phyloP scores from a whole-genome alignment of 2,329 filamentous ascomycete species.

The Scedosporium minutisporum region DNA sequence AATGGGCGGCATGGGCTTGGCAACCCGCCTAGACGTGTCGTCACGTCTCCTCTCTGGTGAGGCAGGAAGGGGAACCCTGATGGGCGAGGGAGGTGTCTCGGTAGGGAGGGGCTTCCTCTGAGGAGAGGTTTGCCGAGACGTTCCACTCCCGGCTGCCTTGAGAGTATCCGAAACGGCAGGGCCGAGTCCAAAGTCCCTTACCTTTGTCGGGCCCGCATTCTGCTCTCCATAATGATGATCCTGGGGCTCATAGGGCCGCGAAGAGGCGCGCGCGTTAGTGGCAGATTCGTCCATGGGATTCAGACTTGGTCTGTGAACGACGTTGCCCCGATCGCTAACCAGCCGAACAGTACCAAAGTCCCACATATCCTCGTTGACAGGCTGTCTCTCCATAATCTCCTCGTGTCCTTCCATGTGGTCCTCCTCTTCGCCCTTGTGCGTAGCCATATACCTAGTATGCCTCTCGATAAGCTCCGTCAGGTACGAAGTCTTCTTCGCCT shows the following conservation, averaged over 20 bases:
- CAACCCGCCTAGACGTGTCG: slow-evolving; percentile 13
- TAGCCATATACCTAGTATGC: slow-evolving; percentile 76
- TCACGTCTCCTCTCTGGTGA: slow-evolving; percentile 41
- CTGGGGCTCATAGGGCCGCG: slow-evolving; percentile 37
- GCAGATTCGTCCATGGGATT: slow-evolving; percentile 71
- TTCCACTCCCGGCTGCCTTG: slow-evolving; percentile 36
- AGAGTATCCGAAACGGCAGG: slow-evolving; percentile 40
- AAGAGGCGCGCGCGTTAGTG: slow-evolving; percentile 59
- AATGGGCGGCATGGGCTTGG: not conserved
- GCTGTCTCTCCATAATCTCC: slow-evolving; percentile 44
- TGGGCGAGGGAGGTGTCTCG: slow-evolving; percentile 36
- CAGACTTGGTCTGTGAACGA: slow-evolving; percentile 46
- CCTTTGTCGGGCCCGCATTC: slow-evolving; percentile 42
- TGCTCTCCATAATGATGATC: slow-evolving; percentile 44
- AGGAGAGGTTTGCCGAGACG: slow-evolving; percentile 49
- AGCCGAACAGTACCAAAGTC: slow-evolving; percentile 94
- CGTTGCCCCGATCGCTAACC: slow-evolving; percentile 54
- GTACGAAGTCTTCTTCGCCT: slow-evolving; percentile 92
- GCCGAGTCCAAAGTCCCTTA: slow-evolving; percentile 33
- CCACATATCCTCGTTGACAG: slow-evolving; percentile 79
- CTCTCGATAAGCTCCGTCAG: slow-evolving; percentile 92
- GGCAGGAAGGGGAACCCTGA: slow-evolving; percentile 50
- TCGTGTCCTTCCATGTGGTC: slow-evolving; percentile 44
- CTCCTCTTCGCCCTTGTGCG: slow-evolving; percentile 62
- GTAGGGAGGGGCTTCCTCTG: slow-evolving; percentile 44